Evolutionary conservation across 805 yeast species (phyloP).

Genomic region (Debaryomyces castellii): DNA sequence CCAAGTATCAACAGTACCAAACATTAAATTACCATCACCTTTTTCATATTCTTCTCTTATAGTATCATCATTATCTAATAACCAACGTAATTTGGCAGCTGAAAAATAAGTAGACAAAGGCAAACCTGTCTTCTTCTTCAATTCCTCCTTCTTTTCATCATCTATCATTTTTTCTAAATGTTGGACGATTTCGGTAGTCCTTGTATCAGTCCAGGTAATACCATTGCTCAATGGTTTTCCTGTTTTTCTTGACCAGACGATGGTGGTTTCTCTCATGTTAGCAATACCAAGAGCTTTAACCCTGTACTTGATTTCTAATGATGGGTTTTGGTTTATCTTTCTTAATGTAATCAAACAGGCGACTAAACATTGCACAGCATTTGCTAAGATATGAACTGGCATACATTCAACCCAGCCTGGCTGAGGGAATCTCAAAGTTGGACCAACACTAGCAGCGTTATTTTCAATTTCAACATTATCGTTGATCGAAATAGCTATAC

Average conservation of each 20-base stretch:
- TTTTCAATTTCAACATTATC: slow-evolving; percentile 65
- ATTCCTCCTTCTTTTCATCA: slow-evolving; percentile 52
- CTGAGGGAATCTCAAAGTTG: slow-evolving; percentile 73
- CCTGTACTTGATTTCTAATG: slow-evolving; percentile 52
- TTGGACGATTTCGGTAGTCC: slow-evolving; percentile 73
- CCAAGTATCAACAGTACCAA: slow-evolving; percentile 96
- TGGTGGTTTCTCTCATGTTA: slow-evolving; percentile 93
- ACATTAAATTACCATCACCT: slow-evolving; percentile 73
- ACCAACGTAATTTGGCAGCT: slow-evolving; percentile 87
- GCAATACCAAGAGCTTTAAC: slow-evolving; percentile 84
- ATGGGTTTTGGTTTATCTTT: slow-evolving; percentile 52
- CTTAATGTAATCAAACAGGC: slow-evolving; percentile 60
- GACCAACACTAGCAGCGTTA: slow-evolving; percentile 50
- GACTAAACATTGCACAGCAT: slow-evolving; percentile 77
- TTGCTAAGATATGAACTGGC: slow-evolving; percentile 77
- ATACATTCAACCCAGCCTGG: slow-evolving; percentile 96
- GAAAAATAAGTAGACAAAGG: slow-evolving; percentile 91
- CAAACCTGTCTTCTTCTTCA: slow-evolving; percentile 72
- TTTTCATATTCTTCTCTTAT: slow-evolving; percentile 67
- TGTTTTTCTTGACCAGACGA: slow-evolving; percentile 81
- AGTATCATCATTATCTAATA: slow-evolving; percentile 71
- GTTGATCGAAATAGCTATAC: slow-evolving; percentile 62
- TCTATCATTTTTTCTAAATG: slow-evolving; percentile 56
- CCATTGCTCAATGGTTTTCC: slow-evolving; percentile 85
- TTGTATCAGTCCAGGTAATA: slow-evolving; percentile 94